phyloP scores from a whole-genome alignment of 208 protist genomes.

The Leishmania turanica region DNA sequence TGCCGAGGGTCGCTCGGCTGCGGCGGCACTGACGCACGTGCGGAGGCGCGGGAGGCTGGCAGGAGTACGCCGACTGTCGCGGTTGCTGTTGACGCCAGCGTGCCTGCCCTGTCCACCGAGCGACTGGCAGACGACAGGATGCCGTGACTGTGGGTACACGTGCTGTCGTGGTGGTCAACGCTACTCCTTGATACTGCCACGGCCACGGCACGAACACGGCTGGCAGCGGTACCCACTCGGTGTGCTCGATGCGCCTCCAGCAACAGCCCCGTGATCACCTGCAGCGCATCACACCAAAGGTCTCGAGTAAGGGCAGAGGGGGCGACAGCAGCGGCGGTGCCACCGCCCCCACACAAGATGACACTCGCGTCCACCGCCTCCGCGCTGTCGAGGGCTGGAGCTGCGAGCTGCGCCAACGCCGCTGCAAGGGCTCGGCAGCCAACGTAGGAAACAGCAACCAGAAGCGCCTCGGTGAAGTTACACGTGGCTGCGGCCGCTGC shows the following conservation, averaged over 20 bases:
- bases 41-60: neutral
- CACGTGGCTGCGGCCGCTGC: constrained; percentile 13
- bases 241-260: constrained; percentile 19
- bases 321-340: neutral
- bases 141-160: neutral
- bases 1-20: neutral
- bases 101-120: neutral
- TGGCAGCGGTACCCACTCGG: neutral
- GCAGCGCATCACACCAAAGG: constrained; percentile 24
- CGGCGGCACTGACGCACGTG: neutral
- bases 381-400: neutral
- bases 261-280: constrained; percentile 12
- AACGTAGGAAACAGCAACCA: constrained; percentile 25
- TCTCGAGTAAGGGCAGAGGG: neutral
- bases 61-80: neutral
- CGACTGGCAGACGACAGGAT: neutral
- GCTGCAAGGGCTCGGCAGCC: constrained; percentile 18
- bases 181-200: neutral
- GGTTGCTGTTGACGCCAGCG: neutral
- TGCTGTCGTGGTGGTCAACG: neutral
- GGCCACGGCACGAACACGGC: neutral
- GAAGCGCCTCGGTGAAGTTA: constrained; percentile 18
- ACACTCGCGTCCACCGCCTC: neutral
- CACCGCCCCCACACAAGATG: neutral
- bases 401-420: constrained; percentile 2